Evolutionary conservation across 2,329 filamentous ascomycete genomes (phyloP).

Genomic region (Coleophoma crateriformis): DNA sequence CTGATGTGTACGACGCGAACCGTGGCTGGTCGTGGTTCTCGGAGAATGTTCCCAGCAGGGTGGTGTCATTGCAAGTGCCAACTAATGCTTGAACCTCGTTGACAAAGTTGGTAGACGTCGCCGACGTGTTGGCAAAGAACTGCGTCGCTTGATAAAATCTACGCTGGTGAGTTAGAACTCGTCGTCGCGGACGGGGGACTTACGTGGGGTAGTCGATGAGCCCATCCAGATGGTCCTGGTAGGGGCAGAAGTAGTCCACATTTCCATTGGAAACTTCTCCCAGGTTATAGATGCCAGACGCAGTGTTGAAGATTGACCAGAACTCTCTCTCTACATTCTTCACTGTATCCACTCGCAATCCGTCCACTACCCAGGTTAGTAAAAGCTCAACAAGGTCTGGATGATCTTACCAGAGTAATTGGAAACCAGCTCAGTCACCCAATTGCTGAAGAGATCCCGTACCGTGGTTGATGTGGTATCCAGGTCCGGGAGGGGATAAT

Average conservation of each 20-base stretch:
- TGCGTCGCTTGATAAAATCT: constrained; percentile 4
- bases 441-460: constrained; percentile 29
- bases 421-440: constrained; percentile 31
- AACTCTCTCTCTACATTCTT: constrained; percentile 42
- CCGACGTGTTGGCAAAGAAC: constrained; percentile 9
- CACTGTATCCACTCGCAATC: constrained; percentile 41
- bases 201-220: constrained; percentile 10
- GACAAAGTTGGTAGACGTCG: constrained; percentile 4
- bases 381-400: constrained; percentile 8
- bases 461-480: constrained; percentile 33
- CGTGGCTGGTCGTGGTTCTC: constrained; percentile 38
- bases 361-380: constrained; percentile 28
- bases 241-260: constrained; percentile 34
- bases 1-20: constrained; percentile 25
- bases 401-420: constrained; percentile 27
- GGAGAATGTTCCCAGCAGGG: constrained; percentile 30
- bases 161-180: not conserved
- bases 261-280: constrained; percentile 54
- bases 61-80: constrained; percentile 22
- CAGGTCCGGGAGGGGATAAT: constrained; percentile 37
- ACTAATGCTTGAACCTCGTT: constrained; percentile 5
- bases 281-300: constrained; percentile 52
- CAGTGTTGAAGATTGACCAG: constrained; percentile 45
- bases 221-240: constrained; percentile 10
- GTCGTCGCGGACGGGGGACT: not conserved